Conservation (phyloP, 2,329 filamentous ascomycete species). For the Tympanopsis confertula region DNA sequence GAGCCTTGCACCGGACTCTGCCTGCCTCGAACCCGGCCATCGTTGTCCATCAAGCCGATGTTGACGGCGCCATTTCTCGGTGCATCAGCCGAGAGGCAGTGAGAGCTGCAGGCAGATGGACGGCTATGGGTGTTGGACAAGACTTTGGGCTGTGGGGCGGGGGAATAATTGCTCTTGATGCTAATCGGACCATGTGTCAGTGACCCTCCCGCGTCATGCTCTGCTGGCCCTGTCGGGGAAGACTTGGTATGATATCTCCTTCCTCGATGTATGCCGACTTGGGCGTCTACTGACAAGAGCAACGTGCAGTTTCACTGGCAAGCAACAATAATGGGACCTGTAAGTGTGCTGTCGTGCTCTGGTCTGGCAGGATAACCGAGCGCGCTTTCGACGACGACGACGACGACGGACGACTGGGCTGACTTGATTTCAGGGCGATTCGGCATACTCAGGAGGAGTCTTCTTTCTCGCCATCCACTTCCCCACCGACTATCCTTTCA, state of each 20-base stretch:
- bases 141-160: too few relatives aligned
- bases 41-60: too few relatives aligned
- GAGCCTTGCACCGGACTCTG: too few relatives aligned
- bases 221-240: slow-evolving; percentile 89
- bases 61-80: too few relatives aligned
- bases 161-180: too few relatives aligned
- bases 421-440: slow-evolving; percentile 58
- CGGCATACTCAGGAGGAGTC: slow-evolving; percentile 93
- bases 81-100: too few relatives aligned
- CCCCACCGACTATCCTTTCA: slow-evolving; percentile 99
- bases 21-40: too few relatives aligned
- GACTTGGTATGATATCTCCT: slow-evolving; percentile 68
- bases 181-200: slow-evolving; percentile 33
- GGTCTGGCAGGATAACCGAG: background rate
- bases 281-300: slow-evolving; percentile 1
- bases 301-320: slow-evolving; percentile 89
- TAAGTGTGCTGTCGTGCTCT: slow-evolving; percentile 39
- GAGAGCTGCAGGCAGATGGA: too few relatives aligned
- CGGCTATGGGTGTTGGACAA: too few relatives aligned
- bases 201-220: slow-evolving; percentile 97
- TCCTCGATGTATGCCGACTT: slow-evolving; percentile 10
- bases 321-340: slow-evolving; percentile 99
- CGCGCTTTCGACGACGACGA: background rate
- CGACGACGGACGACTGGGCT: slow-evolving; percentile 10
- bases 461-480: slow-evolving; percentile 99